Evolutionary conservation across 2,329 filamentous ascomycete species (phyloP).

Genomic region (Xylariales sp.): DNA sequence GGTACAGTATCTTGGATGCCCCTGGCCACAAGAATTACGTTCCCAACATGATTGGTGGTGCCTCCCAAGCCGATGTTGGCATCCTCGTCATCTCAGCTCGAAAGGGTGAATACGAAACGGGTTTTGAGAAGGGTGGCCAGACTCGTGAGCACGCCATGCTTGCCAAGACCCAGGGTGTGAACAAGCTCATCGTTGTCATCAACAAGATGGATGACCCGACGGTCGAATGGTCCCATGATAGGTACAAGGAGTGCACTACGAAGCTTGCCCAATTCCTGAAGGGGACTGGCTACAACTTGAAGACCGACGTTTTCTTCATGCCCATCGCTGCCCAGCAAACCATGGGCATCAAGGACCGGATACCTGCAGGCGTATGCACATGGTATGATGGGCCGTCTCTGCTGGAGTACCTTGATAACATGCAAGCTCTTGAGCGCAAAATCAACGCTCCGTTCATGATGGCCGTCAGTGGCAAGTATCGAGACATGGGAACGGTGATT

Average conservation of each 20-base stretch:
- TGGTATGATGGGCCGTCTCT: slow-evolving; percentile 91
- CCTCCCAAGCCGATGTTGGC: slow-evolving; percentile 88
- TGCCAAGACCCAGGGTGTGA: slow-evolving; percentile 96
- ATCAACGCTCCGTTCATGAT: slow-evolving; percentile 99
- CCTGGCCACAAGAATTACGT: slow-evolving; percentile 98
- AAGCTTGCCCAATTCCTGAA: slow-evolving; percentile 88
- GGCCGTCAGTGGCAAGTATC: slow-evolving; percentile 93
- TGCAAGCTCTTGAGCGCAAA: slow-evolving; percentile 91
- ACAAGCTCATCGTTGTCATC: slow-evolving; percentile 89
- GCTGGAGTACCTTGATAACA: slow-evolving; percentile 90
- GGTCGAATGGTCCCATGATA: slow-evolving; percentile 89
- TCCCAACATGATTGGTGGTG: slow-evolving; percentile 95
- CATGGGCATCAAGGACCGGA: slow-evolving; percentile 80
- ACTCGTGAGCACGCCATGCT: slow-evolving; percentile 97
- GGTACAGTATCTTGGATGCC: slow-evolving; percentile 94
- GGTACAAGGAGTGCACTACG: slow-evolving; percentile 87
- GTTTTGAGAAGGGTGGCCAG: slow-evolving; percentile 92
- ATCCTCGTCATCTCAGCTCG: slow-evolving; percentile 93
- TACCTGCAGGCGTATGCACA: slow-evolving; percentile 68
- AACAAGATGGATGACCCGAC: slow-evolving; percentile 99
- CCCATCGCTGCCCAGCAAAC: slow-evolving; percentile 88
- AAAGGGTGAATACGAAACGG: slow-evolving; percentile 98
- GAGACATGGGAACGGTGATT: slow-evolving; percentile 94
- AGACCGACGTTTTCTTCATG: slow-evolving; percentile 92
- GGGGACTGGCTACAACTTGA: slow-evolving; percentile 87